Evolutionary conservation across 2,329 filamentous ascomycete genomes (phyloP), one percentile per base, ranked within the genome.

Genomic region (Colletotrichum sp.): DNA sequence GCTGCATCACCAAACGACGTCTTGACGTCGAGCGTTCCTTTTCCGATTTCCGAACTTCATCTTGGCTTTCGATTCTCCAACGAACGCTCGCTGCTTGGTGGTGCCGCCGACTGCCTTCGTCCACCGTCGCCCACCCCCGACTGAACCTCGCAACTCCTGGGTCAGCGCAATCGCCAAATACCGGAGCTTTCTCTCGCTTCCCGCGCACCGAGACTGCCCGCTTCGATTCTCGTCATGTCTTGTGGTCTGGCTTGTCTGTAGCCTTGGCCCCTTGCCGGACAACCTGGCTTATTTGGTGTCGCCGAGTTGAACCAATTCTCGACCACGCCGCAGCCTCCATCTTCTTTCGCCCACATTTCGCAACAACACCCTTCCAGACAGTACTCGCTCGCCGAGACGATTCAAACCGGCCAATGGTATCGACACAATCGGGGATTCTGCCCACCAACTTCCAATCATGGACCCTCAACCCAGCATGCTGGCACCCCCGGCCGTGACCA

Each of bases 401-500:
- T 62, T 10, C 65, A 49, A 44, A 39, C 28, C 71, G 64, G 65
- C 60, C 76, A 63, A 87, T 88, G 86, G 80, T 81, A 81, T 79
- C 79, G 78, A 77, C 79, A 79, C 79, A 81, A 81, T 80, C 80
- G 80, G 78, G 79, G 60, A 73, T 76, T 76, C 78, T 77, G 79
- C 77, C 80, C 77, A 81, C 77, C 76, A 69, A 55, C 32, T 79
- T 77, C 79, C 78, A 77, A 83, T 81, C 81, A 90, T 91, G 89
- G 89, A 89, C 77, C 82, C 81, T 78, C 81, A 85, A 81, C 82
- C 83, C 57, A 83, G 80, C 78, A 84, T 82, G 77, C 84, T 91
- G 83, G 89, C 89, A 65, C 89, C 90, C 77, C 90, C 89, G 76
- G 89, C 87, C 77, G 87, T 92, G 78, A 84, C 87, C 80, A 87